A percentile compares a stretch with the other conserved stretches of the same genome.
Evolutionary conservation across 2,329 filamentous ascomycete genomes (phyloP).

Genomic region (Zasmidium cellare): DNA sequence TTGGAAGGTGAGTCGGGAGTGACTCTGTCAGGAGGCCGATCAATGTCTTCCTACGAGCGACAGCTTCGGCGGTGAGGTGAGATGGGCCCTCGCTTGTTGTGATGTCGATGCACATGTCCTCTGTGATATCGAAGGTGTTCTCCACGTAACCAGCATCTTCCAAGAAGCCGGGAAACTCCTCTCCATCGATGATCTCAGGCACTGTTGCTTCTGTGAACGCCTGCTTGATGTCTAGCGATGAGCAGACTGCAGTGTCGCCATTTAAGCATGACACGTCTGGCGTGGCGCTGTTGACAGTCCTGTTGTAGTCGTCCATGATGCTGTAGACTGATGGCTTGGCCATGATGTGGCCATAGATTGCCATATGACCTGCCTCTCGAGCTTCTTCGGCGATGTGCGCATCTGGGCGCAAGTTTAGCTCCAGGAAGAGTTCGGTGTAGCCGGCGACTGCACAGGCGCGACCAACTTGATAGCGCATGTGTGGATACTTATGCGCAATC

Average conservation of each 20-base stretch:
- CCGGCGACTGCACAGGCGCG: slow-evolving; percentile 44
- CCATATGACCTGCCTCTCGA: slow-evolving; percentile 28
- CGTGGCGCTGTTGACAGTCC: slow-evolving; percentile 18
- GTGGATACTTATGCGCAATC: slow-evolving; percentile 34
- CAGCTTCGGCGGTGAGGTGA: slow-evolving; percentile 4
- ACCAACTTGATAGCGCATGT: slow-evolving; percentile 39
- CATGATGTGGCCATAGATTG: slow-evolving; percentile 32
- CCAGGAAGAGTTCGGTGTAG: slow-evolving; percentile 37
- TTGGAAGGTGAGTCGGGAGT: slow-evolving; percentile 40
- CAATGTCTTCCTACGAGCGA: slow-evolving; percentile 6
- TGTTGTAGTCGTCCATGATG: slow-evolving; percentile 42
- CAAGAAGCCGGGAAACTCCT: background rate
- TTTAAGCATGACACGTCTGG: slow-evolving; percentile 34
- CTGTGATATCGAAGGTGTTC: slow-evolving; percentile 34
- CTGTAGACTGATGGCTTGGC: slow-evolving; percentile 7
- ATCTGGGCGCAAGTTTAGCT: slow-evolving; percentile 42
- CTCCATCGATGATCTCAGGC: background rate
- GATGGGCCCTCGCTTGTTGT: background rate
- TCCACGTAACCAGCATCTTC: slow-evolving; percentile 2
- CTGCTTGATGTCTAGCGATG: slow-evolving; percentile 24
- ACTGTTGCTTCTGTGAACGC: background rate
- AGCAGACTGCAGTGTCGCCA: slow-evolving; percentile 38
- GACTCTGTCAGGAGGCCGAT: slow-evolving; percentile 30
- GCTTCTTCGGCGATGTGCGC: slow-evolving; percentile 45
- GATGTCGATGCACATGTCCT: slow-evolving; percentile 29